These are phyloP conservation scores for Fusarium dimerum DNA, from an alignment of 2,329 filamentous ascomycete species.

Conservation along the genomic window DNA sequence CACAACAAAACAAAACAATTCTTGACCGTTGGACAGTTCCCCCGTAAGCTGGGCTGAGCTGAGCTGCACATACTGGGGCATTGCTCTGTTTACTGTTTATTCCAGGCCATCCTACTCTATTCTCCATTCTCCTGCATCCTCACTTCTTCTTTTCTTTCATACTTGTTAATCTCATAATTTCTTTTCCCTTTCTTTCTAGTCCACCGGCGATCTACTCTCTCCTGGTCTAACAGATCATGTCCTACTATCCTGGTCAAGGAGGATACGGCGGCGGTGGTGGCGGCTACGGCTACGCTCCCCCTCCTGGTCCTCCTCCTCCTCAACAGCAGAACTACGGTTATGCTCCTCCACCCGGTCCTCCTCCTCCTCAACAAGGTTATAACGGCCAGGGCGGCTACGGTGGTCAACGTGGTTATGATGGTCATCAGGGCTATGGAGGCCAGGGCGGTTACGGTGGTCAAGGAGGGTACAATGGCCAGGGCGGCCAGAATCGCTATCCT, in stretches of 20 bases:
- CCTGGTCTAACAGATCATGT: conserved; percentile 31
- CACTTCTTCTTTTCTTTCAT: neutral
- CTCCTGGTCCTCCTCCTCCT: conserved; percentile 28
- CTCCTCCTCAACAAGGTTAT: conserved; percentile 21
- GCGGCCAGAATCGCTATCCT: conserved; percentile 28
- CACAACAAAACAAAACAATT: no score
- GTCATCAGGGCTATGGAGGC: no score
- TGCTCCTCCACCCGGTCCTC: conserved; percentile 20
- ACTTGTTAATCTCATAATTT: neutral
- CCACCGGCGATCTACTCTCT: conserved; percentile 3
- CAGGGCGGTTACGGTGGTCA: no score
- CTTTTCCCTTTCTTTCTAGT: neutral
- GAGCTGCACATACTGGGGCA: neutral
- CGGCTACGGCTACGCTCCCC: conserved; percentile 29
- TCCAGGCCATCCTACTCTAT: neutral
- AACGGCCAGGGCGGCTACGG: conserved; percentile 13
- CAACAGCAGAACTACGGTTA: conserved; percentile 26
- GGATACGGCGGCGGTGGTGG: conserved; percentile 37
- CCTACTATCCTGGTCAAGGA: conserved; percentile 44
- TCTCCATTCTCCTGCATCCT: neutral
- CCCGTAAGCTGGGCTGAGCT: neutral
- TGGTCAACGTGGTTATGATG: no score
- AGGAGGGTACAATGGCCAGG: conserved; percentile 14
- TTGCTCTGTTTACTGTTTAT: neutral
- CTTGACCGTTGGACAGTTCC: no score